These are phyloP conservation scores for Globisporangium cederbergense DNA, from an alignment of 352 stramenopile species.

Conservation along the genomic window DNA sequence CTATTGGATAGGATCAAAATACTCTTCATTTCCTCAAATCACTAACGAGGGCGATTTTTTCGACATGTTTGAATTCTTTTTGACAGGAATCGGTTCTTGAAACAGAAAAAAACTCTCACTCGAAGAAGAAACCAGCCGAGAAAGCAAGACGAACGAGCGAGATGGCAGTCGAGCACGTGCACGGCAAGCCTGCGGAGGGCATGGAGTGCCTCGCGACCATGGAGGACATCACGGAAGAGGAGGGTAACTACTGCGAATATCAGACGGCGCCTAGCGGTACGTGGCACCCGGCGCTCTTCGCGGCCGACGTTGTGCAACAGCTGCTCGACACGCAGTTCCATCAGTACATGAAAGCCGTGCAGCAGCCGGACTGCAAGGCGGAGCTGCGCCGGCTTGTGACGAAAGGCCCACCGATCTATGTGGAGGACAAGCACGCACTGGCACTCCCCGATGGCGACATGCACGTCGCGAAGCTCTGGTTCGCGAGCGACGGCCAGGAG, in stretches of 20 bases:
- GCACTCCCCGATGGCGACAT: constrained; percentile 87
- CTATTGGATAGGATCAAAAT: background rate
- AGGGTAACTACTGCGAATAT: constrained; percentile 91
- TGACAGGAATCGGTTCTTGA: constrained; percentile 1
- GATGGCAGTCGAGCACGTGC: constrained; percentile 26
- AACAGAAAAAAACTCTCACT: background rate
- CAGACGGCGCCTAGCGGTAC: constrained; percentile 85
- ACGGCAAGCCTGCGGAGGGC: constrained; percentile 79
- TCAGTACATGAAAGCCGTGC: constrained; percentile 91
- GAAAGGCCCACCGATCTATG: constrained; percentile 89
- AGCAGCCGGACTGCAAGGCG: constrained; percentile 93
- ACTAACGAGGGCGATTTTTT: background rate
- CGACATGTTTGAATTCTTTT: background rate
- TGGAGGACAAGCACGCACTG: constrained; percentile 91
- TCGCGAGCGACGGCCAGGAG: constrained; percentile 76
- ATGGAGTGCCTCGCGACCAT: constrained; percentile 93
- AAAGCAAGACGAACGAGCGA: constrained; percentile 6
- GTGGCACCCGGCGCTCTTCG: constrained; percentile 86
- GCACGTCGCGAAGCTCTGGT: constrained; percentile 90
- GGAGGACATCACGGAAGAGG: constrained; percentile 93
- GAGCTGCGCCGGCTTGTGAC: constrained; percentile 90
- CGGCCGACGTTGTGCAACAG: constrained; percentile 72
- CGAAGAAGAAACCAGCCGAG: background rate
- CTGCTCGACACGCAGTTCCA: constrained; percentile 90
- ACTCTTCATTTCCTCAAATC: background rate